Evolutionary conservation across 352 stramenopile genomes (phyloP).

Genomic region (Pythium rhizo-oryzae): DNA sequence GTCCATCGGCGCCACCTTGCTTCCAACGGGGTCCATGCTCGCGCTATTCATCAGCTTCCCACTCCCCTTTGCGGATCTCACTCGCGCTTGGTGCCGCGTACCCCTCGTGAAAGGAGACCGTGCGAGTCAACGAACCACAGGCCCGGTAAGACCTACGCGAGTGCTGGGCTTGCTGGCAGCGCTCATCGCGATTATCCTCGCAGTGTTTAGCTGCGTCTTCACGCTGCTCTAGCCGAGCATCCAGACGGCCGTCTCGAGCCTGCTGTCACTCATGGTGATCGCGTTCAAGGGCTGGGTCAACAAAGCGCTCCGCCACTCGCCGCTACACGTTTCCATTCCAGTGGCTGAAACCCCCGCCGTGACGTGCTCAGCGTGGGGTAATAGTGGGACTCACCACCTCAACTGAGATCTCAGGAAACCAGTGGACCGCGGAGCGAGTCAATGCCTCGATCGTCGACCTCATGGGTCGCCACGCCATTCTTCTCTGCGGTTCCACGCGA

Average conservation of each 20-base stretch:
- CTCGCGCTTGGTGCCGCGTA: not conserved
- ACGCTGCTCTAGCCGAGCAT: not conserved
- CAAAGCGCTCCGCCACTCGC: slow-evolving; percentile 1
- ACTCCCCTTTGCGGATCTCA: slow-evolving; percentile 10
- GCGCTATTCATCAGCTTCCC: slow-evolving; percentile 12
- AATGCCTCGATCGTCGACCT: too few relatives aligned
- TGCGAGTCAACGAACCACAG: not conserved
- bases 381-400: too few relatives aligned
- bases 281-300: slow-evolving; percentile 2
- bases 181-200: slow-evolving; percentile 9
- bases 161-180: not conserved
- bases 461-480: too few relatives aligned
- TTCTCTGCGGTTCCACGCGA: too few relatives aligned
- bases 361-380: too few relatives aligned
- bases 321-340: too few relatives aligned
- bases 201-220: slow-evolving; percentile 8
- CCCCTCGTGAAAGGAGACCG: slow-evolving; percentile 1
- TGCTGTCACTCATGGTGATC: not conserved
- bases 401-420: too few relatives aligned
- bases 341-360: too few relatives aligned
- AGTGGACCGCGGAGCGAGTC: too few relatives aligned
- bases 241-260: not conserved
- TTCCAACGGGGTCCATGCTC: not conserved
- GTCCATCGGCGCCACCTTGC: not conserved
- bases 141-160: not conserved